Evolutionary conservation across 2,329 filamentous ascomycete genomes (phyloP).

Genomic region (Trichoderma aggressivum): DNA sequence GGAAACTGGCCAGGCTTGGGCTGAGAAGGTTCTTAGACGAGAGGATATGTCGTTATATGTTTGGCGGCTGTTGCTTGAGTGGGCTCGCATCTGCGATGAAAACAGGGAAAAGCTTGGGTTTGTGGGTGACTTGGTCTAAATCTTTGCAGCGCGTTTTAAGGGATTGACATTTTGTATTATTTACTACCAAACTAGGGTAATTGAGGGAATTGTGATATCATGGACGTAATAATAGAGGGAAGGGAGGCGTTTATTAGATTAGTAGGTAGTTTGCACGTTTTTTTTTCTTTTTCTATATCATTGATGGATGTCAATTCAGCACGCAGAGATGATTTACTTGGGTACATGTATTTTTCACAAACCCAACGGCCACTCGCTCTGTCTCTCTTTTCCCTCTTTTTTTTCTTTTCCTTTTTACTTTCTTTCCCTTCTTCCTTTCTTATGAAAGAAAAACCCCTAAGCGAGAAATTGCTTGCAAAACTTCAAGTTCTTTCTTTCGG

Average conservation of each 20-base stretch:
- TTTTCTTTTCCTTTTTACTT: not conserved
- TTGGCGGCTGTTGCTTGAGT: conserved; percentile 58
- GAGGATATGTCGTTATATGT: conserved; percentile 68
- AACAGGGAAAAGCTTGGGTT: conserved; percentile 43
- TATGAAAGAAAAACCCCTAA: not conserved
- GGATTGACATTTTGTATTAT: not conserved
- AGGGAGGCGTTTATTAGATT: not conserved
- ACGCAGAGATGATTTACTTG: not conserved
- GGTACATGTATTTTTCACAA: not conserved
- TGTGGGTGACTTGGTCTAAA: conserved; percentile 38
- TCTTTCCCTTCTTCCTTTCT: not conserved
- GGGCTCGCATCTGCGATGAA: conserved; percentile 49
- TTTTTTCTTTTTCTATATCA: no score
- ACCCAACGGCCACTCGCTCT: not conserved
- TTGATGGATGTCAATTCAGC: not conserved
- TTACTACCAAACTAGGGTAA: not conserved
- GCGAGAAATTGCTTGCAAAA: not conserved
- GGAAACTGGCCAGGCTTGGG: conserved; percentile 57
- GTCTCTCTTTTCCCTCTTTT: not conserved
- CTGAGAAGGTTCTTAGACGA: conserved; percentile 53
- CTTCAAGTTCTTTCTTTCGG: not conserved
- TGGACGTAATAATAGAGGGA: not conserved
- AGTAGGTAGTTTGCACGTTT: not conserved
- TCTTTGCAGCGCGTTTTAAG: not conserved
- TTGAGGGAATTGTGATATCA: not conserved